A percentile compares a stretch with the other conserved stretches of the same genome.
phyloP scores from a whole-genome alignment of 495 filamentous ascomycete genomes.

The Cercophora newfieldiana region DNA sequence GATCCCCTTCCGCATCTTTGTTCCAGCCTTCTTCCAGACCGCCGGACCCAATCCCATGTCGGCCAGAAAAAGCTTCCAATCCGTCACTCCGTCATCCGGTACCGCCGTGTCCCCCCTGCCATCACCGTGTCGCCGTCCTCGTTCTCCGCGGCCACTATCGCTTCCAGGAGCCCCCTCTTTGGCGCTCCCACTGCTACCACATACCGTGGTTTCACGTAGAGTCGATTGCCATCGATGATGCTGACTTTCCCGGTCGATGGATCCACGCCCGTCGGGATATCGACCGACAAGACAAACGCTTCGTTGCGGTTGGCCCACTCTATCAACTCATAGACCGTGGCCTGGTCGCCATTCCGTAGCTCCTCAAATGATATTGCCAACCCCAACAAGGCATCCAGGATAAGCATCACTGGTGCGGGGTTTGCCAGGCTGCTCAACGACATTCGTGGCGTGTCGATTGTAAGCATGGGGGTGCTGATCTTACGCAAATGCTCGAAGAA shows the following conservation, averaged over 20 bases:
- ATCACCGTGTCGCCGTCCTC: conserved; percentile 41
- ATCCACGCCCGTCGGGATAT: conserved; percentile 84
- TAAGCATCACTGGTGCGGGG: conserved; percentile 64
- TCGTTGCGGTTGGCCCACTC: conserved; percentile 84
- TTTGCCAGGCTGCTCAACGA: conserved; percentile 35
- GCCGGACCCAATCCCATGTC: conserved; percentile 82
- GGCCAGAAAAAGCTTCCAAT: conserved; percentile 76
- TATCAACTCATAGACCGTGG: conserved; percentile 77
- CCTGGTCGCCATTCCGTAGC: conserved; percentile 76
- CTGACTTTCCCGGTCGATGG: conserved; percentile 66
- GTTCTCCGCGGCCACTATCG: conserved; percentile 61
- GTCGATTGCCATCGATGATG: conserved; percentile 62
- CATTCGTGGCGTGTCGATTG: conserved; percentile 39
- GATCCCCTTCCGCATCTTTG: conserved; percentile 72
- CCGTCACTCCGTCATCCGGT: conserved; percentile 34
- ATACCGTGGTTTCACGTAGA: conserved; percentile 72
- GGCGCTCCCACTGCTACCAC: conserved; percentile 84
- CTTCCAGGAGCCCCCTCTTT: conserved; percentile 75
- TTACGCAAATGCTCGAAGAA: conserved; percentile 52
- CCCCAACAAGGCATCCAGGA: conserved; percentile 86
- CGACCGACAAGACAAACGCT: conserved; percentile 74
- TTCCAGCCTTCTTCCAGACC: conserved; percentile 85
- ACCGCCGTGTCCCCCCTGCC: conserved; percentile 20
- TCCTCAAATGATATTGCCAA: conserved; percentile 83
- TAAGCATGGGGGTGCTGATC: conserved; percentile 39